A percentile compares a stretch with the other conserved stretches of the same genome.
Conservation (phyloP, 2,329 filamentous ascomycete genomes). For the Elsinoe perseae region DNA sequence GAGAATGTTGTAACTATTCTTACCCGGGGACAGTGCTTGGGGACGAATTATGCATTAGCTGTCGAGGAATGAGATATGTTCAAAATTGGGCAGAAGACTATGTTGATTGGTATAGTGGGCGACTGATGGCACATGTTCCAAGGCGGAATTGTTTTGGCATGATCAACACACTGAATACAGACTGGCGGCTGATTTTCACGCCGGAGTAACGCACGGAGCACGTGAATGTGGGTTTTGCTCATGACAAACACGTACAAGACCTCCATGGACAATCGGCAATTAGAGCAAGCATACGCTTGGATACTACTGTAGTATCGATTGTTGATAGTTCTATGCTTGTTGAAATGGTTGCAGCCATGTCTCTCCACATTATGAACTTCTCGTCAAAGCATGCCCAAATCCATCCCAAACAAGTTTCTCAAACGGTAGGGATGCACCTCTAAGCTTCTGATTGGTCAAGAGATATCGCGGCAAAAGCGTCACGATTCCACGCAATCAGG, state of each 20-base stretch:
- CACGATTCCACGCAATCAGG: too few species aligned
- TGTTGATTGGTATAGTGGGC: slow-evolving; percentile 11
- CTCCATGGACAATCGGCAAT: background rate
- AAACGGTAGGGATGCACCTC: background rate
- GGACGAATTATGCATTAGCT: background rate
- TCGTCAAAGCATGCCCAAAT: background rate
- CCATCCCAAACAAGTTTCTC: background rate
- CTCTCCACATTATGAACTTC: background rate
- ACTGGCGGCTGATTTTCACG: slow-evolving; percentile 3
- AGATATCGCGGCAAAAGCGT: background rate
- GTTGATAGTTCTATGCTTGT: too few species aligned
- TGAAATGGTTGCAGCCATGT: background rate
- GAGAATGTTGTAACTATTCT: background rate
- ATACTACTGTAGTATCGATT: too few species aligned
- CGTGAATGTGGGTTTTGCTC: background rate
- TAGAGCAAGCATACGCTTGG: too few species aligned
- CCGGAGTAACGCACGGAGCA: slow-evolving; percentile 4
- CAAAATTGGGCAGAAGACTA: background rate
- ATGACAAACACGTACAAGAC: background rate
- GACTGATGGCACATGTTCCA: slow-evolving; percentile 5
- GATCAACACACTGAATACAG: slow-evolving; percentile 12
- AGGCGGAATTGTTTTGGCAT: slow-evolving; percentile 12
- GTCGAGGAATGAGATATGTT: background rate
- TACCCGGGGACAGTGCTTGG: background rate
- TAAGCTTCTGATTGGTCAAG: background rate